These are phyloP conservation scores for Chlamydomonas sp. DNA, from an alignment of 139 green algal genomes.

Conservation along the genomic window DNA sequence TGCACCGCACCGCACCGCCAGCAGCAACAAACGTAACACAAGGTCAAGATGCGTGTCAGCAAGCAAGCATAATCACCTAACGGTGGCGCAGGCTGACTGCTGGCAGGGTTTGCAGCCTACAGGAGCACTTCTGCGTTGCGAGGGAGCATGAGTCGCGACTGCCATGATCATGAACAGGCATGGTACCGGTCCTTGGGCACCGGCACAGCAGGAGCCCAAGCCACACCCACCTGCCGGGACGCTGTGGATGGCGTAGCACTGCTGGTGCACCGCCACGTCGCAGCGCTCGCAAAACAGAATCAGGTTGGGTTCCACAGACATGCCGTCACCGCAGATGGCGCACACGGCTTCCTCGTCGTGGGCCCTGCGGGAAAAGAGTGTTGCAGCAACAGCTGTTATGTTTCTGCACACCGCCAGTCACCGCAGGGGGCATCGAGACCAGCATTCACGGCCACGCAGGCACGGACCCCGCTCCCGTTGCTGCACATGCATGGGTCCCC, in stretches of 20 bases:
- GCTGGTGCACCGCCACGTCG: slow-evolving; percentile 92
- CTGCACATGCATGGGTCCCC: no score
- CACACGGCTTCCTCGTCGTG: slow-evolving; percentile 90
- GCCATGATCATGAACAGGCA: no score
- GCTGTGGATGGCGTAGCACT: slow-evolving; percentile 80
- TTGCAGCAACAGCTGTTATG: neutral
- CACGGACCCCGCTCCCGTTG: no score
- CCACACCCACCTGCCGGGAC: slow-evolving; percentile 61
- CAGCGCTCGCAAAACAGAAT: slow-evolving; percentile 96
- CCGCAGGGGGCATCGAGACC: neutral
- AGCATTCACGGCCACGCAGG: no score
- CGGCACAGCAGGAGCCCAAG: neutral
- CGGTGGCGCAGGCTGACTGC: no score
- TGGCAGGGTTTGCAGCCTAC: no score
- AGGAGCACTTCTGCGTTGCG: no score
- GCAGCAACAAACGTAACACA: neutral
- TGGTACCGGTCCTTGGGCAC: neutral
- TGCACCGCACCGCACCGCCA: neutral
- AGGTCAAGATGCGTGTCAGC: neutral
- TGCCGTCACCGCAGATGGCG: slow-evolving; percentile 85
- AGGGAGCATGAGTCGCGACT: no score
- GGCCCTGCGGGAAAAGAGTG: slow-evolving; percentile 23
- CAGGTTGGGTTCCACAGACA: slow-evolving; percentile 77
- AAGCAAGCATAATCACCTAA: no score
- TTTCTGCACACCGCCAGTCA: neutral